These are phyloP conservation scores for Thelonectria discophora DNA, from an alignment of 2,329 filamentous ascomycete species.

Conservation along the genomic window DNA sequence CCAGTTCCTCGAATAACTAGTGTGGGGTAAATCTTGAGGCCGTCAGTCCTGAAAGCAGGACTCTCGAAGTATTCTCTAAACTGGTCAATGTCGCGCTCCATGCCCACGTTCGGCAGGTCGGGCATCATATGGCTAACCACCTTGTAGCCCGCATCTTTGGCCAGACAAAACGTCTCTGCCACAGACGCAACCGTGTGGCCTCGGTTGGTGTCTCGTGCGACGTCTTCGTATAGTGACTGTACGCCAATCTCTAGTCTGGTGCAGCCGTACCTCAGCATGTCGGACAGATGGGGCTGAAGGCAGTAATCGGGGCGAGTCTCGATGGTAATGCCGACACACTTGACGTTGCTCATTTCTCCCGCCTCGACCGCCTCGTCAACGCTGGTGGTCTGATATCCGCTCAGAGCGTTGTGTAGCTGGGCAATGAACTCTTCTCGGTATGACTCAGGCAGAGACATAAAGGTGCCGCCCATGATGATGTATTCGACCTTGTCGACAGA, in stretches of 20 bases:
- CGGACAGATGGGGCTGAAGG: constrained; percentile 90
- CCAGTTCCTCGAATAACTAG: constrained; percentile 96
- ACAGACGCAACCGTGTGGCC: constrained; percentile 96
- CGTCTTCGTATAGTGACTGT: constrained; percentile 96
- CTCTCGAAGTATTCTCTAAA: constrained; percentile 99
- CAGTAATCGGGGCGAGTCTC: constrained; percentile 98
- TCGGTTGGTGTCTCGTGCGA: constrained; percentile 96
- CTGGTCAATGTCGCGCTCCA: constrained; percentile 96
- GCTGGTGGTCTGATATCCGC: constrained; percentile 91
- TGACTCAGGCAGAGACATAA: constrained; percentile 92
- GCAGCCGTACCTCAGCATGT: constrained; percentile 98
- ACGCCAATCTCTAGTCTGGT: constrained; percentile 95
- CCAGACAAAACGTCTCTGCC: constrained; percentile 94
- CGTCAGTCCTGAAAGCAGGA: constrained; percentile 94
- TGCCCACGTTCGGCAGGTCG: constrained; percentile 95
- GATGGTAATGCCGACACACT: constrained; percentile 98
- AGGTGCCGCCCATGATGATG: constrained; percentile 99
- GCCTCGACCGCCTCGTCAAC: constrained; percentile 96
- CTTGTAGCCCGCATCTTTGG: constrained; percentile 98
- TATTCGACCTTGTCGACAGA: constrained; percentile 99
- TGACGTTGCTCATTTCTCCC: constrained; percentile 95
- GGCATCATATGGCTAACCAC: constrained; percentile 99
- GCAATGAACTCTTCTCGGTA: constrained; percentile 95
- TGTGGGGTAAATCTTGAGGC: constrained; percentile 97
- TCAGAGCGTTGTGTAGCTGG: constrained; percentile 95